Evolutionary conservation across 495 filamentous ascomycete species (phyloP).

Genomic region (Aspergillus kassunensis): DNA sequence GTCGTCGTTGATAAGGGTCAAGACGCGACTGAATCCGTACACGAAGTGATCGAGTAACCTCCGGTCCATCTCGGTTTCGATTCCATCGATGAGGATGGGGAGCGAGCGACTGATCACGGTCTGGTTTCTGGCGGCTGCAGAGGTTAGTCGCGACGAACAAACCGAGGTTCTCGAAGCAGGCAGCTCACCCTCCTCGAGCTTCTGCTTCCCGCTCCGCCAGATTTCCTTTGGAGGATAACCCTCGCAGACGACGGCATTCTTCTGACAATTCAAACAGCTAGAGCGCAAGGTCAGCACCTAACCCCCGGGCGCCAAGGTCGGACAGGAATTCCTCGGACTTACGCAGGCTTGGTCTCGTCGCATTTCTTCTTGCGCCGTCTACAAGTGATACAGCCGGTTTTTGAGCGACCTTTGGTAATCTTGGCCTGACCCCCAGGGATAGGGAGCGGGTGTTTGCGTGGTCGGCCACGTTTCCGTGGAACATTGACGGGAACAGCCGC

Average conservation of each 20-base stretch:
- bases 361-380: conserved; percentile 94
- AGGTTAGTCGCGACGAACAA: conserved; percentile 13
- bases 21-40: conserved; percentile 70
- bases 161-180: neutral
- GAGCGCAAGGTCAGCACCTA: conserved; percentile 2
- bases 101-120: conserved; percentile 57
- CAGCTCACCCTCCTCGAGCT: conserved; percentile 64
- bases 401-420: conserved; percentile 80
- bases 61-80: conserved; percentile 81
- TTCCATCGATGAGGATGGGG: conserved; percentile 74
- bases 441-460: conserved; percentile 74
- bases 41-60: conserved; percentile 86
- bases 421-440: conserved; percentile 56
- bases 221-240: conserved; percentile 86
- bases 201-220: conserved; percentile 82
- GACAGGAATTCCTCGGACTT: conserved; percentile 18
- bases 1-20: conserved; percentile 79
- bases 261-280: conserved; percentile 82
- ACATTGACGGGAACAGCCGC: conserved; percentile 36
- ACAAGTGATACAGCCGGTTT: conserved; percentile 92
- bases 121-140: conserved; percentile 32
- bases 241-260: conserved; percentile 90
- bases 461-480: conserved; percentile 66
- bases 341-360: conserved; percentile 87
- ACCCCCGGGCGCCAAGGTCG: neutral